Percentiles rank a stretch among this genome's conserved stretches.
These are phyloP conservation scores for Phytophthora sojae DNA, from an alignment of 352 stramenopile species.

Conservation along the genomic window DNA sequence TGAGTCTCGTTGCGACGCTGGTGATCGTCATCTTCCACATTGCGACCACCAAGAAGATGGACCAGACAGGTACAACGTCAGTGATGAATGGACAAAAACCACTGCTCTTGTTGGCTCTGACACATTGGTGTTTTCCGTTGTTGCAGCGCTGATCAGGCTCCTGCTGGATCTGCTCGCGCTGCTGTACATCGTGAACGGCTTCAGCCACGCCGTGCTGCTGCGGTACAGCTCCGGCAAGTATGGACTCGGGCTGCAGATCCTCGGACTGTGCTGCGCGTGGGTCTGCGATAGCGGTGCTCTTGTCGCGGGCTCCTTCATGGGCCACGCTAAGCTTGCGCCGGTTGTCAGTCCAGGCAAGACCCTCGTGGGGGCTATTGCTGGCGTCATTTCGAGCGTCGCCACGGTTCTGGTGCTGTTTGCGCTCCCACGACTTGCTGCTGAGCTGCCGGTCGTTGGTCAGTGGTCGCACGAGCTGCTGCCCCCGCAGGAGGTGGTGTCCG, in stretches of 20 bases:
- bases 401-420: slow-evolving; percentile 60
- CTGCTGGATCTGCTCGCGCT: slow-evolving; percentile 68
- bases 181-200: slow-evolving; percentile 66
- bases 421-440: slow-evolving; percentile 26
- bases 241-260: slow-evolving; percentile 67
- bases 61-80: slow-evolving; percentile 45
- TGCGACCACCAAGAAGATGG: slow-evolving; percentile 35
- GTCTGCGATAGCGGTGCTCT: slow-evolving; percentile 75
- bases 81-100: background rate
- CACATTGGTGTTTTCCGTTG: background rate
- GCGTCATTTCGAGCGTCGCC: slow-evolving; percentile 53
- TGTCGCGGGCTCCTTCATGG: slow-evolving; percentile 60
- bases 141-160: slow-evolving; percentile 37
- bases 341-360: slow-evolving; percentile 80
- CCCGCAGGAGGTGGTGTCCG: slow-evolving; percentile 31
- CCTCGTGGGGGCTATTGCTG: slow-evolving; percentile 56
- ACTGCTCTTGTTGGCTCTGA: slow-evolving; percentile 2
- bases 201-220: slow-evolving; percentile 70
- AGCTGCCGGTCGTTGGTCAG: slow-evolving; percentile 14
- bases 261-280: slow-evolving; percentile 71
- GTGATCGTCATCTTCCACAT: slow-evolving; percentile 52
- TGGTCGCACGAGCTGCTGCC: slow-evolving; percentile 40
- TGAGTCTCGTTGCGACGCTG: slow-evolving; percentile 37
- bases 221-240: slow-evolving; percentile 53
- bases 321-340: slow-evolving; percentile 65